A percentile compares a stretch with the other conserved stretches of the same genome.
phyloP scores from a whole-genome alignment of 306 rosid genomes.

The Crotalaria pallida region DNA sequence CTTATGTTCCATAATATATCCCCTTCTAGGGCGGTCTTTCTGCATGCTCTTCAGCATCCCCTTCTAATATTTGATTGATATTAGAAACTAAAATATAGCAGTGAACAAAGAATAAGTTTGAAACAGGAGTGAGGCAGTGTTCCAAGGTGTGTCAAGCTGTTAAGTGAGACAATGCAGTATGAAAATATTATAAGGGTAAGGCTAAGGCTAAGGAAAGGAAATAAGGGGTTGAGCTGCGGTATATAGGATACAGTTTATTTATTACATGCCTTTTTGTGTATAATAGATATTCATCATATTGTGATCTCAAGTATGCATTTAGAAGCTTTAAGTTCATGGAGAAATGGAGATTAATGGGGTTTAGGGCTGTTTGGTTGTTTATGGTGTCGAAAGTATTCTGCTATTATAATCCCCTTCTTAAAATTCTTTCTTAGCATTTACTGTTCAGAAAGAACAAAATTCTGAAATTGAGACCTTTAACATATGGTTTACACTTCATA shows the following conservation, averaged over 20 bases:
- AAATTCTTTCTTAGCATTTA: background rate
- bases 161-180: background rate
- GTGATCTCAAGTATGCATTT: slow-evolving; percentile 7
- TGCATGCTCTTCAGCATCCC: background rate
- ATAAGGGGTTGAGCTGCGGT: background rate
- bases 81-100: background rate
- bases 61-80: background rate
- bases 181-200: background rate
- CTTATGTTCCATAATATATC: background rate
- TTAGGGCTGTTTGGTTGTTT: background rate
- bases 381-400: background rate
- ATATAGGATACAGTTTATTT: background rate
- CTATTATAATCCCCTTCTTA: background rate
- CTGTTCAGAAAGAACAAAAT: background rate
- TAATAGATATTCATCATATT: background rate
- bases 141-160: background rate
- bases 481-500: background rate
- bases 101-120: background rate
- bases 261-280: background rate
- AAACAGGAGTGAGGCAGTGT: background rate
- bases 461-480: no score
- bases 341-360: background rate
- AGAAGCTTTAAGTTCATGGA: background rate
- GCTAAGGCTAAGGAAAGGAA: no score
- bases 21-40: background rate